Evolutionary conservation across 768 basidiomycete species (phyloP).

Genomic region (Hericium coralloides): DNA sequence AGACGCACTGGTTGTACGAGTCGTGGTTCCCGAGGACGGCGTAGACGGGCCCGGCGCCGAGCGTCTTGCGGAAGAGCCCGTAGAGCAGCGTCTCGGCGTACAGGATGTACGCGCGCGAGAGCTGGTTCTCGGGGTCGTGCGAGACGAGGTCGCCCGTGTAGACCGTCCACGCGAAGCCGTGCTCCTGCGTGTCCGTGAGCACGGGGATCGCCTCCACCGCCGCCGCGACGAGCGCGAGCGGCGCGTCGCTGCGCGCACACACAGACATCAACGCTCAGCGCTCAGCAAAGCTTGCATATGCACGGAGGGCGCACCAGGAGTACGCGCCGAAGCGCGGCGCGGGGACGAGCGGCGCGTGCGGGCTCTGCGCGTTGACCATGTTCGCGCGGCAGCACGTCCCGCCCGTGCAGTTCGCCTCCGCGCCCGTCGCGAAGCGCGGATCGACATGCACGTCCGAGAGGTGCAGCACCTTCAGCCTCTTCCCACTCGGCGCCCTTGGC

Average conservation of each 20-base stretch:
- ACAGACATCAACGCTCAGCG: background rate
- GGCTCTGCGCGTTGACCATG: slow-evolving; percentile 40
- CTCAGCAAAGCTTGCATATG: background rate
- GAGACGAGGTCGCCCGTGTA: slow-evolving; percentile 71
- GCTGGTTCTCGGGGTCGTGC: slow-evolving; percentile 59
- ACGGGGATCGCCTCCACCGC: slow-evolving; percentile 60
- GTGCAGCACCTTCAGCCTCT: slow-evolving; percentile 64
- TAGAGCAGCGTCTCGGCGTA: slow-evolving; percentile 52
- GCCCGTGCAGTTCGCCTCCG: slow-evolving; percentile 65
- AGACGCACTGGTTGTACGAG: slow-evolving; percentile 50
- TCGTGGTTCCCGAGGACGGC: slow-evolving; percentile 75
- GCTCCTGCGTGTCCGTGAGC: slow-evolving; percentile 48
- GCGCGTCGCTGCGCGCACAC: slow-evolving; percentile 55
- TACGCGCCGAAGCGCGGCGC: slow-evolving; percentile 67
- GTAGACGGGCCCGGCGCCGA: slow-evolving; percentile 66
- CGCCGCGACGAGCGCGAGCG: slow-evolving; percentile 48
- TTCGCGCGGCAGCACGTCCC: slow-evolving; percentile 58
- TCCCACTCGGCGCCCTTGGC: slow-evolving; percentile 48
- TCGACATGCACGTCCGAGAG: slow-evolving; percentile 75
- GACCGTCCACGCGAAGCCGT: slow-evolving; percentile 55
- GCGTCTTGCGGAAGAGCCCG: slow-evolving; percentile 52
- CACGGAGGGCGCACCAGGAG: slow-evolving; percentile 33
- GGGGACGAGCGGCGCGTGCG: slow-evolving; percentile 39
- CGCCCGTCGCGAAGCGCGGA: slow-evolving; percentile 58
- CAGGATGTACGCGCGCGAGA: slow-evolving; percentile 39